These are phyloP conservation scores for Spirogloea muscicola DNA, from an alignment of 139 green algal species.

Conservation along the genomic window DNA sequence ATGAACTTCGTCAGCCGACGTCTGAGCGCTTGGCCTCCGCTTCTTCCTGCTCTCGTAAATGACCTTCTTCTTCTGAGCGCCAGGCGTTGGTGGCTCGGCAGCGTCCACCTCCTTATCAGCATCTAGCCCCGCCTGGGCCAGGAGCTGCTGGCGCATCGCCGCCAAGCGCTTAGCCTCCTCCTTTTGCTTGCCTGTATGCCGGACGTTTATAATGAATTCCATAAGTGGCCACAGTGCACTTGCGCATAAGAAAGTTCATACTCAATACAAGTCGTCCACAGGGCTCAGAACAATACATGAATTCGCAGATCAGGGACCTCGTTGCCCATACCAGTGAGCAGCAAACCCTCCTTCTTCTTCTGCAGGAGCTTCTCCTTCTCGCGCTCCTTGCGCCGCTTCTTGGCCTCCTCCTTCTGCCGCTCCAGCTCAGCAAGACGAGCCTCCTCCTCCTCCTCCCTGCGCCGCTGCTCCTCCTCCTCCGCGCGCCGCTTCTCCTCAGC, in stretches of 20 bases:
- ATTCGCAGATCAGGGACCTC: background rate
- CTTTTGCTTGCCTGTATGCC: conserved; percentile 93
- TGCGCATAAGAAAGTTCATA: too few relatives aligned
- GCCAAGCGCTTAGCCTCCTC: conserved; percentile 80
- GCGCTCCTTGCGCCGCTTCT: conserved; percentile 55
- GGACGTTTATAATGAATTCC: too few relatives aligned
- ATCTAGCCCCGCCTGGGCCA: conserved; percentile 56
- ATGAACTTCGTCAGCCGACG: conserved; percentile 56
- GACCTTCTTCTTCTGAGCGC: conserved; percentile 56
- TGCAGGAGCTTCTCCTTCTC: conserved; percentile 70
- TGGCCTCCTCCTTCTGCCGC: conserved; percentile 53
- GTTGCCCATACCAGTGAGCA: conserved; percentile 70
- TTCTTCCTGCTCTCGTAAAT: conserved; percentile 32
- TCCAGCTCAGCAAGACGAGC: conserved; percentile 41
- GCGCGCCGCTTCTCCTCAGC: conserved; percentile 54
- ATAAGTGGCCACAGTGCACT: conserved; percentile 80
- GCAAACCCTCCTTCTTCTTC: conserved; percentile 58
- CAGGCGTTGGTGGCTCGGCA: background rate
- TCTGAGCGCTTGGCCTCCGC: conserved; percentile 53
- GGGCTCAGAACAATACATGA: background rate
- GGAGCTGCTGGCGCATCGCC: conserved; percentile 76
- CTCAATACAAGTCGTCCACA: too few relatives aligned
- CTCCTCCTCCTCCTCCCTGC: conserved; percentile 54
- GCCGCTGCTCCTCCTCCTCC: conserved; percentile 60
- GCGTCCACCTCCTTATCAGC: conserved; percentile 64